phyloP scores from a whole-genome alignment of 1,139 yeast species.

The Suhomyces ambrosiae region DNA sequence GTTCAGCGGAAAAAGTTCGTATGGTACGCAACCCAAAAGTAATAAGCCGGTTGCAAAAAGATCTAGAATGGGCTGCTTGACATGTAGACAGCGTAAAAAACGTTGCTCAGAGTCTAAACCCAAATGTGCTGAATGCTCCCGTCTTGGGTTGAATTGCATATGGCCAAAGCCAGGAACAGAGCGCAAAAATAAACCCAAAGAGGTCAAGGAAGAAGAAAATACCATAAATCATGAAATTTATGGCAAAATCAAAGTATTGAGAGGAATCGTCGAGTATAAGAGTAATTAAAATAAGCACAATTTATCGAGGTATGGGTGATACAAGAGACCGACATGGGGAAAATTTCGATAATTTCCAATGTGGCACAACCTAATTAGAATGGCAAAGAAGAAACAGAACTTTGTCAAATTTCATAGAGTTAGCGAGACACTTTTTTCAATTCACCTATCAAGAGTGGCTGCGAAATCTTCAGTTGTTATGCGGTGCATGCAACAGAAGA shows the following conservation, averaged over 20 bases:
- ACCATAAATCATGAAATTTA: conserved; percentile 53
- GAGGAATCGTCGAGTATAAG: conserved; percentile 60
- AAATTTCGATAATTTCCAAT: too few species aligned
- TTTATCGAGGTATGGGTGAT: neutral
- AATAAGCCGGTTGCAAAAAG: conserved; percentile 31
- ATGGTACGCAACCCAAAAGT: conserved; percentile 3
- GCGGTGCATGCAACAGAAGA: too few species aligned
- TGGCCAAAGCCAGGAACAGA: conserved; percentile 57
- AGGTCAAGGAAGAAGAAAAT: conserved; percentile 49
- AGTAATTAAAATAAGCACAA: conserved; percentile 14
- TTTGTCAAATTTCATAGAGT: too few species aligned
- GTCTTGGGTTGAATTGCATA: conserved; percentile 45
- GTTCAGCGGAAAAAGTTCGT: conserved; percentile 1
- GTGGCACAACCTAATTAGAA: too few species aligned
- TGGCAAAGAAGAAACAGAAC: too few species aligned
- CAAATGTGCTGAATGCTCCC: conserved; percentile 43
- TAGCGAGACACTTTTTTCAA: too few species aligned
- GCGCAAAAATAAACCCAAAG: conserved; percentile 51
- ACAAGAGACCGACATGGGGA: too few species aligned
- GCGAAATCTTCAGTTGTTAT: too few species aligned
- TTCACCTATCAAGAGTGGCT: too few species aligned
- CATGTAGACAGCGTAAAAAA: conserved; percentile 49
- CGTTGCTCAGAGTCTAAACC: conserved; percentile 49
- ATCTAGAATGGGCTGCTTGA: conserved; percentile 49
- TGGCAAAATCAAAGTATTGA: conserved; percentile 60